Evolutionary conservation across 345 rosid species (phyloP).

Genomic region (Bruguiera parviflora): DNA sequence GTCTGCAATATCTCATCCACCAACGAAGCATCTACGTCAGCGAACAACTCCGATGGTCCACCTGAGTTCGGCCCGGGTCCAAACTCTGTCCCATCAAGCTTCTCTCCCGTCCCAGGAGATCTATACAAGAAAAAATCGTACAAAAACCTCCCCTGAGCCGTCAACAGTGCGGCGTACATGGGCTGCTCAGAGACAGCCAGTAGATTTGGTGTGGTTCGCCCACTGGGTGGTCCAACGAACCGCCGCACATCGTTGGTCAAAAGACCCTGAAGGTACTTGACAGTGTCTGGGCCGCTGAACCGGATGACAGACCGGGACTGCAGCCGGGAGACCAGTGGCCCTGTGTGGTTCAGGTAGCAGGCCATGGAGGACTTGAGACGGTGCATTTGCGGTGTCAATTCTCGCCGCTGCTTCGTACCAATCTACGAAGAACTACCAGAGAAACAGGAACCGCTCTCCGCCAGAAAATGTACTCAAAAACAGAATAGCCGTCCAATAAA

Average conservation of each 20-base stretch:
- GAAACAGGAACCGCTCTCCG: not conserved
- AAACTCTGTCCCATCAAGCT: constrained; percentile 52
- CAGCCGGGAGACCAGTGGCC: constrained; percentile 54
- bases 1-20: constrained; percentile 70
- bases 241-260: constrained; percentile 73
- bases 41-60: constrained; percentile 58
- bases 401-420: constrained; percentile 88
- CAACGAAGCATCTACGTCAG: constrained; percentile 65
- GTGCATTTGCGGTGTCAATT: constrained; percentile 12
- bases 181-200: constrained; percentile 50
- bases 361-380: constrained; percentile 11
- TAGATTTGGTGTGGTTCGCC: constrained; percentile 47
- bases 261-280: constrained; percentile 85
- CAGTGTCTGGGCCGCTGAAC: constrained; percentile 82
- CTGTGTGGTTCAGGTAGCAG: constrained; percentile 8
- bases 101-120: constrained; percentile 46
- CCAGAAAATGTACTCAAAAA: not conserved
- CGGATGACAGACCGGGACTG: constrained; percentile 77
- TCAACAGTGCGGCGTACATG: constrained; percentile 78
- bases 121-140: constrained; percentile 77
- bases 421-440: constrained; percentile 43
- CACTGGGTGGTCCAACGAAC: constrained; percentile 41
- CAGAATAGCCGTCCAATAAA: too few relatives aligned
- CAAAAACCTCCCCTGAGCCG: constrained; percentile 85
- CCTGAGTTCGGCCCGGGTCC: constrained; percentile 56